phyloP scores from a whole-genome alignment of 306 rosid genomes.

The Acmispon strigosus region DNA sequence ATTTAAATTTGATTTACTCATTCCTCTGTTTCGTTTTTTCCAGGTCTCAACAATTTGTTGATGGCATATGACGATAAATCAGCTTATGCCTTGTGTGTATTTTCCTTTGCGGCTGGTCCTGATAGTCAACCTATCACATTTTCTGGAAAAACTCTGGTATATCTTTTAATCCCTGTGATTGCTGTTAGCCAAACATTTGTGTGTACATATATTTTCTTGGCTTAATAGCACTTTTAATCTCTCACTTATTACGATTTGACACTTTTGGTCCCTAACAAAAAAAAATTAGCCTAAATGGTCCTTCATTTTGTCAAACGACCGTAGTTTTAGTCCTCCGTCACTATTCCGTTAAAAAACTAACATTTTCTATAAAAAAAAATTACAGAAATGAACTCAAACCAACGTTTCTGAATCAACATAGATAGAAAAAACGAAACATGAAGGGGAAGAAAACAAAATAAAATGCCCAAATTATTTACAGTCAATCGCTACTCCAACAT shows the following conservation, averaged over 20 bases:
- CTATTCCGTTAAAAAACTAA: too few relatives aligned
- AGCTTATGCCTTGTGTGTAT: constrained; percentile 78
- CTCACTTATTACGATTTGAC: background rate
- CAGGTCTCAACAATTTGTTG: constrained; percentile 92
- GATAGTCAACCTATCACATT: constrained; percentile 66
- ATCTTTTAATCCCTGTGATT: background rate
- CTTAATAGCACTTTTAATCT: background rate
- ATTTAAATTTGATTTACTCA: constrained; percentile 14
- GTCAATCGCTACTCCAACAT: too few relatives aligned
- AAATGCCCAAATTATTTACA: too few relatives aligned
- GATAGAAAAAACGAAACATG: too few relatives aligned
- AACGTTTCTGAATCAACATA: too few relatives aligned
- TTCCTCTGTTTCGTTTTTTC: constrained; percentile 18
- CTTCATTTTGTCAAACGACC: too few relatives aligned
- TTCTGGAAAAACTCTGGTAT: constrained; percentile 81
- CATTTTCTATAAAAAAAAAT: too few relatives aligned
- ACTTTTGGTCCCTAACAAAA: too few relatives aligned
- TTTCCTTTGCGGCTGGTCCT: constrained; percentile 74
- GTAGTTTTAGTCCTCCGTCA: too few relatives aligned
- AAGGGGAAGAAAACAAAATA: too few relatives aligned
- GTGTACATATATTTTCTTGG: background rate
- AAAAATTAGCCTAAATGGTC: too few relatives aligned
- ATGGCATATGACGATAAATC: constrained; percentile 93
- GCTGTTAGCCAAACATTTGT: background rate
- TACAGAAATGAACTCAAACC: background rate